phyloP scores from a whole-genome alignment of 2,329 filamentous ascomycete species.

The Coleophoma eucalyptorum region DNA sequence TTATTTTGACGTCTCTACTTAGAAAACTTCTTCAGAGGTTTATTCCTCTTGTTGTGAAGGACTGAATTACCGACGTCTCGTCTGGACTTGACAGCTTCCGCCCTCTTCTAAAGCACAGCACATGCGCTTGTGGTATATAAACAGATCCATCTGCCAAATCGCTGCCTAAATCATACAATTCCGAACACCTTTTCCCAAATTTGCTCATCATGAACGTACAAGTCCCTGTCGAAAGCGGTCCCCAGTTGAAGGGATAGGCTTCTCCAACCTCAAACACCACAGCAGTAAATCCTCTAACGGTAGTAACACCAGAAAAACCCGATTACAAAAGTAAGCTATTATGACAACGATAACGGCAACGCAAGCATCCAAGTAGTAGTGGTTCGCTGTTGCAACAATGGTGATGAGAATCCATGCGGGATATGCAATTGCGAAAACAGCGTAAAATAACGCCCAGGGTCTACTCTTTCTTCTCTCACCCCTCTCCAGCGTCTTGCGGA shows the following conservation, averaged over 20 bases:
- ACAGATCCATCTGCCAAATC: too few relatives aligned
- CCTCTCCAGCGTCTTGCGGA: constrained; percentile 29
- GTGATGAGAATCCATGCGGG: constrained; percentile 41
- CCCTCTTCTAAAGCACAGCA: too few relatives aligned
- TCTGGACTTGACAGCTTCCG: too few relatives aligned
- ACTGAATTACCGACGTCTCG: too few relatives aligned
- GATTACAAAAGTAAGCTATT: constrained; percentile 41
- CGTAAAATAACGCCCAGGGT: constrained; percentile 39
- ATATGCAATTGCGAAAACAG: constrained; percentile 38
- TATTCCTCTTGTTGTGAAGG: too few relatives aligned
- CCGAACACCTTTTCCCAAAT: too few relatives aligned
- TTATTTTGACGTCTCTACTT: too few relatives aligned
- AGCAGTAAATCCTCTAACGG: constrained; percentile 45
- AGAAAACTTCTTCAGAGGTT: too few relatives aligned
- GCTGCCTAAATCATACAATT: too few relatives aligned
- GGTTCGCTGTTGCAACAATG: constrained; percentile 51
- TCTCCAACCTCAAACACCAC: constrained; percentile 42
- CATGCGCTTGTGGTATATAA: too few relatives aligned
- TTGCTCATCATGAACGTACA: background rate
- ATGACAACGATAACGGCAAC: constrained; percentile 42
- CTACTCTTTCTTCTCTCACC: constrained; percentile 37
- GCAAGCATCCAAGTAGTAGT: constrained; percentile 49
- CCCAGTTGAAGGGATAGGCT: constrained; percentile 45
- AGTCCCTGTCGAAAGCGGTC: constrained; percentile 20
- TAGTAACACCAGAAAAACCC: constrained; percentile 43